Base-by-base conservation (phyloP, 768 basidiomycete species). In the Tremella mesenterica region DNA sequence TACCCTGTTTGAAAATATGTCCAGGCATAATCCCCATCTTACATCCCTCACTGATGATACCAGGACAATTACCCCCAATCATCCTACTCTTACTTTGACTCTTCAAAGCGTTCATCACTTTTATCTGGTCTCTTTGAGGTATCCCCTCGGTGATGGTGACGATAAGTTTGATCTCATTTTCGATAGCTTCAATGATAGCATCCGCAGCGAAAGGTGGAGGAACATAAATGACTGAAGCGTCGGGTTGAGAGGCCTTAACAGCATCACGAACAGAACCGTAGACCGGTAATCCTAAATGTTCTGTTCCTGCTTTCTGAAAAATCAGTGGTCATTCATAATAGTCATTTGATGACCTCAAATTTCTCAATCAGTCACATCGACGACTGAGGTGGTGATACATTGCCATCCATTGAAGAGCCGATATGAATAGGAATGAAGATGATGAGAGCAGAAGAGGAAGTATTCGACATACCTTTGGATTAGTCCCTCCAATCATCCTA, bases 131-230 rank as follows among this genome's bases (percentile, higher is more conserved):
- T 8, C 84, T 79, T 72, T 99, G 95, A 14, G 95, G 95, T 64
- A 99, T 99, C 36, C 95, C 95, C 75, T 99, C 95, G 12, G 95
- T 99, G 64, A 99, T 87, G 72, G 91, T 92, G 44, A 99, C 95
- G 77, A 99, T 99, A 55, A 99, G 77, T 16, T 85, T 83, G 78
- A 99, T 92, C 75, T 99, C 95, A 64, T 88, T 88, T 74, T 97
- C 95, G 65, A 99, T 96, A 30, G 95, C 95, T 75, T 99, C 95
- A 51, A 99, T 84, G 73, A 99, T 96, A 36, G 95, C 95, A 60
- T 93, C 92, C 26, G 89, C 95, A 18, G 93, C 93, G 46, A 80
- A 79, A 3, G 92, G 88, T n/a, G 95, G 95, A 4, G 95, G 95
- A 13, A 99, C 95, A 73, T 97, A 99, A 75, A 99, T 83, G 54